Evolutionary conservation across 2,329 filamentous ascomycete species (phyloP).

Genomic region (Colletotrichum theobromicola): DNA sequence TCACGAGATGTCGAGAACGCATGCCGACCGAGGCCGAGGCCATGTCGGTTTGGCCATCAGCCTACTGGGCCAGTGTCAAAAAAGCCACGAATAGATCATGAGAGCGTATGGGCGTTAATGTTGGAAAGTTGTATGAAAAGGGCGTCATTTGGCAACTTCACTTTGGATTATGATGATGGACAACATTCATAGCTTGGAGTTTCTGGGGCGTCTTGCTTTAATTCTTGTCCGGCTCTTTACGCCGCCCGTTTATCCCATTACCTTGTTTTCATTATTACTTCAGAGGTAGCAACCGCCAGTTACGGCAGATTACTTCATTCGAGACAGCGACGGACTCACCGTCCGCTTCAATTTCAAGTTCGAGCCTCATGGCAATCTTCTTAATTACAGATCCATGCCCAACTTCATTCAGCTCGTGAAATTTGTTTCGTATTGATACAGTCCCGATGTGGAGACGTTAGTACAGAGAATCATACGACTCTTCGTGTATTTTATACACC

Average conservation of each 20-base stretch:
- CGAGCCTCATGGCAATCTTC: background rate
- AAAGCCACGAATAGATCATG: conserved; percentile 47
- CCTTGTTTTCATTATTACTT: conserved; percentile 10
- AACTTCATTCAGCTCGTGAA: background rate
- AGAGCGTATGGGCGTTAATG: background rate
- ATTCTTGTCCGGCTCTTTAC: conserved; percentile 8
- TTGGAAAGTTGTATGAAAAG: conserved; percentile 16
- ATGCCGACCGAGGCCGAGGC: conserved; percentile 65
- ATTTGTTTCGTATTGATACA: conserved; percentile 17
- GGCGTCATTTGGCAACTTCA: conserved; percentile 9
- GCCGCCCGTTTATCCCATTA: background rate
- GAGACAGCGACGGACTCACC: background rate
- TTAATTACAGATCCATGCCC: background rate
- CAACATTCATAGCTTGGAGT: conserved; percentile 22
- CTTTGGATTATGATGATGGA: conserved; percentile 15
- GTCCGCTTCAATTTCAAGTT: background rate
- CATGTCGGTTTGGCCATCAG: conserved; percentile 60
- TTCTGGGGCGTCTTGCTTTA: conserved; percentile 6
- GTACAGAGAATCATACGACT: background rate
- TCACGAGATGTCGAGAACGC: conserved; percentile 61
- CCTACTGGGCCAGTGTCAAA: conserved; percentile 65
- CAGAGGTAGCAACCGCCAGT: background rate
- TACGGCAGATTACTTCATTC: background rate
- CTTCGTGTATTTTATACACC: conserved; percentile 1
- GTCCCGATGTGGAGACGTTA: background rate